Evolutionary conservation across 148 eudicot genomes (phyloP), one percentile per base, ranked within the genome.

Genomic region (Silene conica): DNA sequence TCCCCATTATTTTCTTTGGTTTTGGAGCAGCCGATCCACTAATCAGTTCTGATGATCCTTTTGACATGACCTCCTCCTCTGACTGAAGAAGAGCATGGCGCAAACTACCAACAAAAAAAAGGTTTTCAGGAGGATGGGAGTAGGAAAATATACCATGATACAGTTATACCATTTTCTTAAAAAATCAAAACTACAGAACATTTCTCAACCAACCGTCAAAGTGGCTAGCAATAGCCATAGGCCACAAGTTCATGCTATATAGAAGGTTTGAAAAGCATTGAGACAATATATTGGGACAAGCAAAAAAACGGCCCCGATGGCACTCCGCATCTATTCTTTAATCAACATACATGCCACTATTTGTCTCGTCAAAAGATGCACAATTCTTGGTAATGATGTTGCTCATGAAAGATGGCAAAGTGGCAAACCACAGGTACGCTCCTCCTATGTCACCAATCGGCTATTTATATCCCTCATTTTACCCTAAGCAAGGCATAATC

Each of bases 1-100:
- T 89, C 72, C 94, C 88, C 62, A 84, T 73, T 38, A 86, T 83
- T 84, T 86, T 87, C 85, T 83, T 86, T 55, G 81, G 82, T 79
- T 80, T 89, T 22, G 83, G 70, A 66, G 73, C 75, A 72, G 86
- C 85, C 60, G 82, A 79, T 72, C 86, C 86, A 71, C 89, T 80
- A 75, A 81, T 81, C 74, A 87, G 77, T 64, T 81, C 91, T 11
- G 87, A 71, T 20, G 89, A 55, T 57, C 69, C 68, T 74, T 82
- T 84, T 25, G 78, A 81, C 80, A 89, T 67, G 12, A 89, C 62
- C 72, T 89, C 94, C 67, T 89, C 91, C 72, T 89, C 89, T 54
- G 94, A 79, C 78, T 86, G 94, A 62, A 89, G 84, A 62, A 89
- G 83, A 75, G 80, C 82, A 54, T 88, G 81, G 65, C 78, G 85